phyloP scores from a whole-genome alignment of 1,284 basidiomycete species.

The Ceratobasidium sp. region DNA sequence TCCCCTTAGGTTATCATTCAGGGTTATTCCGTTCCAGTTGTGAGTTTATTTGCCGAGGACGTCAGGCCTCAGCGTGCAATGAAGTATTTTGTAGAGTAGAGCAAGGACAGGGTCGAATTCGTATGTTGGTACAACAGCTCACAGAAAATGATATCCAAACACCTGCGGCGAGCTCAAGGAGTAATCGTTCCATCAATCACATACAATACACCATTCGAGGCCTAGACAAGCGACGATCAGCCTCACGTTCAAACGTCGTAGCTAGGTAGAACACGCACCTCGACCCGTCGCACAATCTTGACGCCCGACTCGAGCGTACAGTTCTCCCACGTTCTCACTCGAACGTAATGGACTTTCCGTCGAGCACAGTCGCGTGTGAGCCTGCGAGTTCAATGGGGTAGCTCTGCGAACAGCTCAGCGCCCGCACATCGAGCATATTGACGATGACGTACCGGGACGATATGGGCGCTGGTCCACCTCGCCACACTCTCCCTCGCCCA shows the following conservation, averaged over 20 bases:
- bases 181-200: slow-evolving; percentile 44
- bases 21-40: too few relatives aligned
- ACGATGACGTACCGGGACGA: slow-evolving; percentile 42
- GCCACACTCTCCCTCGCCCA: slow-evolving; percentile 45
- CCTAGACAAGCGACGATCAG: slow-evolving; percentile 10
- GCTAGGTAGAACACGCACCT: slow-evolving; percentile 14
- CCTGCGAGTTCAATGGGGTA: slow-evolving; percentile 42
- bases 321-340: slow-evolving; percentile 39
- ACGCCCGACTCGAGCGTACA: slow-evolving; percentile 38
- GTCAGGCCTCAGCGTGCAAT: too few relatives aligned
- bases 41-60: too few relatives aligned
- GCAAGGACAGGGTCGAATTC: too few relatives aligned
- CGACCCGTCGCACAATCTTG: slow-evolving; percentile 29
- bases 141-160: too few relatives aligned
- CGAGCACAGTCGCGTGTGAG: slow-evolving; percentile 38
- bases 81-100: too few relatives aligned
- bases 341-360: slow-evolving; percentile 34
- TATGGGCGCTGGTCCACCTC: slow-evolving; percentile 46
- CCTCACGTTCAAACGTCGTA: neutral
- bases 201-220: slow-evolving; percentile 45
- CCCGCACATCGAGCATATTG: neutral
- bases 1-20: too few relatives aligned
- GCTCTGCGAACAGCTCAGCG: slow-evolving; percentile 12
- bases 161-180: slow-evolving; percentile 6
- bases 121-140: slow-evolving; percentile 5